phyloP scores from a whole-genome alignment of 2,329 filamentous ascomycete species.

The Aspergillus ustus region DNA sequence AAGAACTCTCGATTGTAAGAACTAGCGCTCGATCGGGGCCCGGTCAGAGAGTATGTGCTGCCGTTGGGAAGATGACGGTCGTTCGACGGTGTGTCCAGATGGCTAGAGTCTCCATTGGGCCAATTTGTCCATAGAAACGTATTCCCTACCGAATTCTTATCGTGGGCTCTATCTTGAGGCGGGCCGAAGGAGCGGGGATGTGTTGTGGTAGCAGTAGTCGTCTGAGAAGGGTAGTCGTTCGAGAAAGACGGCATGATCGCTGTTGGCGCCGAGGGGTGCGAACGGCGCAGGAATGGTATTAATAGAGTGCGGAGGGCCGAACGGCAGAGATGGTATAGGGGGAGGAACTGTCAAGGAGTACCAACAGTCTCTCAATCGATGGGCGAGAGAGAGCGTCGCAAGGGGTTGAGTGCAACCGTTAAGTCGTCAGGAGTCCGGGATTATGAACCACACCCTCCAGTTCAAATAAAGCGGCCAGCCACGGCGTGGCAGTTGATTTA shows the following conservation, averaged over 20 bases:
- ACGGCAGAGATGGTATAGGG: slow-evolving; percentile 8
- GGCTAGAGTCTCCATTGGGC: slow-evolving; percentile 48
- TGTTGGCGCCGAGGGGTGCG: slow-evolving; percentile 16
- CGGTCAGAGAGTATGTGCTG: slow-evolving; percentile 65
- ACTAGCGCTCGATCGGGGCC: slow-evolving; percentile 56
- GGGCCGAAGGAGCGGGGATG: slow-evolving; percentile 47
- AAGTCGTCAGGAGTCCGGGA: slow-evolving; percentile 12
- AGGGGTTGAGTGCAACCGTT: slow-evolving; percentile 17
- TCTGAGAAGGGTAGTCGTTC: slow-evolving; percentile 40
- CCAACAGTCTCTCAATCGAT: slow-evolving; percentile 5
- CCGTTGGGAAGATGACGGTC: slow-evolving; percentile 52
- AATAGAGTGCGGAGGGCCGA: slow-evolving; percentile 1
- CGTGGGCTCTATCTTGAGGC: slow-evolving; percentile 47
- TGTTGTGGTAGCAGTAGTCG: slow-evolving; percentile 37
- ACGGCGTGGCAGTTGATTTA: slow-evolving; percentile 30
- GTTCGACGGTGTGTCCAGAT: slow-evolving; percentile 42
- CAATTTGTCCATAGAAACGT: slow-evolving; percentile 54
- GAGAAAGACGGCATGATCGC: slow-evolving; percentile 46
- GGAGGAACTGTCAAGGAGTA: slow-evolving; percentile 11
- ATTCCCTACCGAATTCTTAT: slow-evolving; percentile 50
- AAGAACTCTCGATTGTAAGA: slow-evolving; percentile 49
- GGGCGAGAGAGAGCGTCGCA: slow-evolving; percentile 14
- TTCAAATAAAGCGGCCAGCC: slow-evolving; percentile 28
- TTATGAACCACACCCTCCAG: slow-evolving; percentile 17
- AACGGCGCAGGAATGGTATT: slow-evolving; percentile 4